Base-by-base conservation (phyloP, 371 early-diverging fungal species). In the Rhizopus stolonifer region DNA sequence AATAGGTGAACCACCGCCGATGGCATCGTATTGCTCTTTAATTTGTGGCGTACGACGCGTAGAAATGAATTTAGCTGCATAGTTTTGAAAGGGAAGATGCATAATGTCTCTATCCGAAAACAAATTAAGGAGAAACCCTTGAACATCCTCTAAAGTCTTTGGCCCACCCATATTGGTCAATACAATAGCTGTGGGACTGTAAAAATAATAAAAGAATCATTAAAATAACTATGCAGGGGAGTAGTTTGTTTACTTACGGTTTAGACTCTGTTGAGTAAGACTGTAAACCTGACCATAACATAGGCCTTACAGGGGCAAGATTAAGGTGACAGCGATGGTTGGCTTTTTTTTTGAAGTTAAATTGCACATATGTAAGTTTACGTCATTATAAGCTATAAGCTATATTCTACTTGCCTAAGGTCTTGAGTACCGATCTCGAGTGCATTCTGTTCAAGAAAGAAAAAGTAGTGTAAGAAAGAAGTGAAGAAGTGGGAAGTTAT, bases 81-180 rank as follows among this genome's bases (percentile, higher is more conserved):
- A 56, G 15, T 74, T 70, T 69, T 97, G 96, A 22, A 92, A 70
- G 0, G 98, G 96, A 10, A 96, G 64, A 18, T 89, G 90, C 76
- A 97, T 95, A 48, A 97, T 71, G 66, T 97, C 98, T 19, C 86
- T 81, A 74, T 97, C 98, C n/a, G 84, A 81, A 64, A 97, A 97
- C n/a, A 97, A 82, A 54, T 87, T 82, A 58, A 63, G 60, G 23
- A 97, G 79, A 65, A 95, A 97, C 43, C 76, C 81, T 24, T 88
- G 70, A 9, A 97, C 98, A 48, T 90, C 88, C 17, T 81, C 79
- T 44, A 88, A 70, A 4, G 74, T 91, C 26, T 79, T 68, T 7
- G 97, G 98, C 0, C 98, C 98, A 34, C 98, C 98, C 84, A 96
- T 81, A 73, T 96, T 96, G 70, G 95, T 90, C 44, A 96, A 72